Evolutionary conservation across 805 yeast genomes (phyloP).

Genomic region (Ogataea saltuana): DNA sequence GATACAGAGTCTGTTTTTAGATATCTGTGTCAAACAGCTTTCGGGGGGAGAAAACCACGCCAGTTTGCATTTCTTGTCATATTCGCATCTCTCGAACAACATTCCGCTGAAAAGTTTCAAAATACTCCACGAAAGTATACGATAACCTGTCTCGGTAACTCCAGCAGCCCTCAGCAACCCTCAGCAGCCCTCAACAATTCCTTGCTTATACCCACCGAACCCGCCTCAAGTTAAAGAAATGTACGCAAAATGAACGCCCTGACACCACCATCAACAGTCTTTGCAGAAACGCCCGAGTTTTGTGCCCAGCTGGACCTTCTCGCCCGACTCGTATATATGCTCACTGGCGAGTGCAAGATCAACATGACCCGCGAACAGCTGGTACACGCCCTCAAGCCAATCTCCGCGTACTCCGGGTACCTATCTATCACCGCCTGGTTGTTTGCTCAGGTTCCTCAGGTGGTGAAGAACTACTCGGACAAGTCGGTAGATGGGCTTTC

Average conservation of each 20-base stretch:
- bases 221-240: too few relatives aligned
- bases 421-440: constrained; percentile 61
- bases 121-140: too few relatives aligned
- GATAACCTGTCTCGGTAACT: too few relatives aligned
- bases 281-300: constrained; percentile 13
- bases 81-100: too few relatives aligned
- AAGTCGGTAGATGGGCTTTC: constrained; percentile 71
- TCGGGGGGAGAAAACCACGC: too few relatives aligned
- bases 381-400: constrained; percentile 21
- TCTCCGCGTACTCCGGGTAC: constrained; percentile 35
- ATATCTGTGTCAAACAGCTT: too few relatives aligned
- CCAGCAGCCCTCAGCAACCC: too few relatives aligned
- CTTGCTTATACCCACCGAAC: background rate
- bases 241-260: constrained; percentile 9
- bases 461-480: constrained; percentile 54
- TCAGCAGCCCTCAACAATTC: too few relatives aligned
- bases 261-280: constrained; percentile 7
- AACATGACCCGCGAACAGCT: constrained; percentile 20
- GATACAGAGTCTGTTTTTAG: too few relatives aligned
- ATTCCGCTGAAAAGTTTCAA: too few relatives aligned
- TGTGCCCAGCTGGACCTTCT: constrained; percentile 27
- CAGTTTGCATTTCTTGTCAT: too few relatives aligned
- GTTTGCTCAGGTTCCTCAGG: constrained; percentile 75
- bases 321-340: constrained; percentile 24
- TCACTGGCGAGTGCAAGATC: constrained; percentile 29